These are phyloP conservation scores for Corallochytrium limacisporum DNA, from an alignment of 78 protist species.

Conservation along the genomic window DNA sequence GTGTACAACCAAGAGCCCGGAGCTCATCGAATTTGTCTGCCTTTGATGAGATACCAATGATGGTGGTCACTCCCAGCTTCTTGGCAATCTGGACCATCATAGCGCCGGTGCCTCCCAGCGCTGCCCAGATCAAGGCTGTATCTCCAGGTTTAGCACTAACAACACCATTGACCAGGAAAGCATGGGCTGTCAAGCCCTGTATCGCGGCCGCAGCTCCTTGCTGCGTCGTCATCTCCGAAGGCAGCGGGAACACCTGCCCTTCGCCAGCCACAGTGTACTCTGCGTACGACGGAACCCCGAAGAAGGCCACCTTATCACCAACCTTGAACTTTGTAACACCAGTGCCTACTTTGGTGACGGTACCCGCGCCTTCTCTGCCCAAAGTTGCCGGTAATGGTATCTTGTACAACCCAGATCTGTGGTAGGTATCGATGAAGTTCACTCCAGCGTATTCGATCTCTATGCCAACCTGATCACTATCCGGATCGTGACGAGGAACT, in stretches of 20 bases:
- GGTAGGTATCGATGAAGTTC: conserved; percentile 59
- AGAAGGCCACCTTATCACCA: too few species aligned
- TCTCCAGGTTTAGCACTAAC: conserved; percentile 9
- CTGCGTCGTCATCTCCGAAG: conserved; percentile 6
- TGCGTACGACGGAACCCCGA: too few species aligned
- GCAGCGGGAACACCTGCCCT: too few species aligned
- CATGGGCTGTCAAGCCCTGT: conserved; percentile 57
- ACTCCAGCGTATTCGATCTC: too few species aligned
- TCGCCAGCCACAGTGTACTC: too few species aligned
- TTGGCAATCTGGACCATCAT: conserved; percentile 45
- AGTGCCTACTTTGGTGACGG: conserved; percentile 29
- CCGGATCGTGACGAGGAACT: too few species aligned
- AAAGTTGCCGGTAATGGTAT: conserved; percentile 18
- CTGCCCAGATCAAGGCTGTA: conserved; percentile 51
- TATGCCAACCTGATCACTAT: too few species aligned
- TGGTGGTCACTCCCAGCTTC: conserved; percentile 36
- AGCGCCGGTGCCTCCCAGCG: conserved; percentile 60
- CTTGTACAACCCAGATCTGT: conserved; percentile 39
- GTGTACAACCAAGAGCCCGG: too few species aligned
- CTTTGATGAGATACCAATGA: conserved; percentile 38
- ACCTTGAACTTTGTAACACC: too few species aligned
- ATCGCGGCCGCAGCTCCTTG: conserved; percentile 42
- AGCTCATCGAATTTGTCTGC: too few species aligned
- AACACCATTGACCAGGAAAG: conserved; percentile 15
- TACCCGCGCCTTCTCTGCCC: conserved; percentile 58